A percentile compares a stretch with the other conserved stretches of the same genome.
phyloP scores from a whole-genome alignment of 2,329 filamentous ascomycete genomes.

The Diaporthe sp. region DNA sequence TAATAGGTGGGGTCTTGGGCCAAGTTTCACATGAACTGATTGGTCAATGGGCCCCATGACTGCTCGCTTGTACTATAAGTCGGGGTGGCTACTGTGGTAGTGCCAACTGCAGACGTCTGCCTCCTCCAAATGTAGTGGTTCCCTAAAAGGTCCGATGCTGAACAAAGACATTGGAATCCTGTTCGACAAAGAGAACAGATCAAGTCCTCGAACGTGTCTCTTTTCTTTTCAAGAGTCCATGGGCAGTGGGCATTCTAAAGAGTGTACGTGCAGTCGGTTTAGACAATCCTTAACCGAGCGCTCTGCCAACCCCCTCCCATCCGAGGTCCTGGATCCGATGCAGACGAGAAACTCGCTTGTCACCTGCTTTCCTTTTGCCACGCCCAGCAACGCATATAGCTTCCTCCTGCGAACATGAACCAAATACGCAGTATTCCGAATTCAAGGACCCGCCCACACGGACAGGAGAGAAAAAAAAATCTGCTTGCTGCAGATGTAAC shows the following conservation, averaged over 20 bases:
- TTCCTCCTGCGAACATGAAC: neutral
- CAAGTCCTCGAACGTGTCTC: neutral
- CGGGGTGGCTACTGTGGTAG: neutral
- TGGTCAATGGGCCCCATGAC: conserved; percentile 25
- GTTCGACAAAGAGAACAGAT: neutral
- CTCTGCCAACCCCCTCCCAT: neutral
- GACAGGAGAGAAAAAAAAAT: neutral
- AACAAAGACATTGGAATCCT: neutral
- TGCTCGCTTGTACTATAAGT: neutral
- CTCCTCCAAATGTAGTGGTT: neutral
- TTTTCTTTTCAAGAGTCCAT: neutral
- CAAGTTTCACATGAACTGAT: neutral
- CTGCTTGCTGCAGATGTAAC: conserved; percentile 20
- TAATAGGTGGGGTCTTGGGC: conserved; percentile 9
- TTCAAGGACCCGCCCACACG: neutral
- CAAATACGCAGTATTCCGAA: neutral
- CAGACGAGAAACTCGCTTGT: conserved; percentile 1
- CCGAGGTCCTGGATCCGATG: neutral
- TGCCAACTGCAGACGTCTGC: neutral
- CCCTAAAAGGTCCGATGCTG: neutral
- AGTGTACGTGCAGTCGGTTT: too few species aligned
- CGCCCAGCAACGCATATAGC: neutral
- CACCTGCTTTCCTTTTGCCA: neutral
- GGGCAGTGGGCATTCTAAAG: neutral
- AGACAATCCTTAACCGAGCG: neutral